Conservation (phyloP, 495 filamentous ascomycete genomes). For the Amniculicola lignicola region DNA sequence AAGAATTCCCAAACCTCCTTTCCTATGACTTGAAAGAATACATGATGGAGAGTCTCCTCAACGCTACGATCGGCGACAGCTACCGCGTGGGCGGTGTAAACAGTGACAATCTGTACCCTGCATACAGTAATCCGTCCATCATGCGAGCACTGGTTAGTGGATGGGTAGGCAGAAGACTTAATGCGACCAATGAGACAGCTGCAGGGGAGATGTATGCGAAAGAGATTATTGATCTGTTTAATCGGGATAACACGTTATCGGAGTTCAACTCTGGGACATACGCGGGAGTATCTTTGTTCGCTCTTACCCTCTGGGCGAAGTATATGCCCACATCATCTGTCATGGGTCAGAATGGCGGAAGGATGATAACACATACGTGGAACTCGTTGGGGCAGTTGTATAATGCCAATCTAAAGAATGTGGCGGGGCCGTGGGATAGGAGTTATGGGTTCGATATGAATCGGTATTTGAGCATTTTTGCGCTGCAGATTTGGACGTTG, state of each 20-base stretch:
- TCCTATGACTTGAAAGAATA: constrained; percentile 7
- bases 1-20: constrained; percentile 17
- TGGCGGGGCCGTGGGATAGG: constrained; percentile 21
- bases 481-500: constrained; percentile 20
- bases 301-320: constrained; percentile 25
- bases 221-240: constrained; percentile 18
- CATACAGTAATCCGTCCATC: constrained; percentile 26
- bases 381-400: constrained; percentile 11
- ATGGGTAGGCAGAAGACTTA: constrained; percentile 13
- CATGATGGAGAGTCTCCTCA: constrained; percentile 19
- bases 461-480: constrained; percentile 20
- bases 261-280: constrained; percentile 27
- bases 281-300: constrained; percentile 18
- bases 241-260: constrained; percentile 17
- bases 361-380: constrained; percentile 22
- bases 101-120: constrained; percentile 20
- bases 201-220: constrained; percentile 14
- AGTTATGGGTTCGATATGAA: constrained; percentile 25
- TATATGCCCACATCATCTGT: constrained; percentile 17
- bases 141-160: constrained; percentile 18
- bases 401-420: constrained; percentile 22
- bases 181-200: constrained; percentile 19
- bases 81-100: constrained; percentile 22
- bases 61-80: constrained; percentile 23
- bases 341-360: constrained; percentile 15